Evolutionary conservation across 176 grass and related monocot species (phyloP).

Genomic region (Stipa capillata): DNA sequence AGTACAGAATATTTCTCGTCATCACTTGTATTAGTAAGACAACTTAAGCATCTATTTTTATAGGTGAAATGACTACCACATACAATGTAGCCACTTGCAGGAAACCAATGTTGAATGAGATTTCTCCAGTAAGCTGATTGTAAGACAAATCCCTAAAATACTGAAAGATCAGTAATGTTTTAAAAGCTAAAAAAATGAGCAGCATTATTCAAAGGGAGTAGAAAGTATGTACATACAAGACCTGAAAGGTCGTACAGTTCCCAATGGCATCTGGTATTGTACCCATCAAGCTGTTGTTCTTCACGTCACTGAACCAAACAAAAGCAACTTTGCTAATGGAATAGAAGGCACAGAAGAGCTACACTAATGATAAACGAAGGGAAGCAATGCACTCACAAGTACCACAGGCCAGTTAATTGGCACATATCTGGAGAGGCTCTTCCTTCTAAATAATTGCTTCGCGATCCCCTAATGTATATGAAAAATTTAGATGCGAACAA

Average conservation of each 20-base stretch:
- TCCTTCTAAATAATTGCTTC: constrained; percentile 80
- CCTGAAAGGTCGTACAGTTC: constrained; percentile 97
- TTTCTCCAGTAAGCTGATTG: constrained; percentile 74
- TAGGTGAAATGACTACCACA: constrained; percentile 7
- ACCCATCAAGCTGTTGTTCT: constrained; percentile 93
- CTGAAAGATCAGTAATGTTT: constrained; percentile 1
- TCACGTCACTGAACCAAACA: constrained; percentile 61
- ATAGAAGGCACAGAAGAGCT: neutral
- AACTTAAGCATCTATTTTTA: neutral
- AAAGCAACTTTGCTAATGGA: neutral
- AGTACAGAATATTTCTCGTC: neutral
- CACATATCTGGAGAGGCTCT: constrained; percentile 84
- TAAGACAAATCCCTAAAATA: constrained; percentile 92
- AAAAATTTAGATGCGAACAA: constrained; percentile 13
- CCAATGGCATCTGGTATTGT: constrained; percentile 79
- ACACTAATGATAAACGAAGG: neutral
- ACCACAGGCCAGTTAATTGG: constrained; percentile 96
- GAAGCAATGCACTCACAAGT: constrained; percentile 58
- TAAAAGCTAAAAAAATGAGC: neutral
- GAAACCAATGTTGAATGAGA: constrained; percentile 98
- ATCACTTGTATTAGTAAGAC: neutral
- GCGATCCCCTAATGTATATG: constrained; percentile 59
- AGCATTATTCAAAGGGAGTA: neutral
- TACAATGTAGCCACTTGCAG: constrained; percentile 98
- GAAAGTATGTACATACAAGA: constrained; percentile 72